Percentiles rank a stretch among this genome's conserved stretches.
phyloP scores from a whole-genome alignment of 441 rosid species.

The Viola pubescens region DNA sequence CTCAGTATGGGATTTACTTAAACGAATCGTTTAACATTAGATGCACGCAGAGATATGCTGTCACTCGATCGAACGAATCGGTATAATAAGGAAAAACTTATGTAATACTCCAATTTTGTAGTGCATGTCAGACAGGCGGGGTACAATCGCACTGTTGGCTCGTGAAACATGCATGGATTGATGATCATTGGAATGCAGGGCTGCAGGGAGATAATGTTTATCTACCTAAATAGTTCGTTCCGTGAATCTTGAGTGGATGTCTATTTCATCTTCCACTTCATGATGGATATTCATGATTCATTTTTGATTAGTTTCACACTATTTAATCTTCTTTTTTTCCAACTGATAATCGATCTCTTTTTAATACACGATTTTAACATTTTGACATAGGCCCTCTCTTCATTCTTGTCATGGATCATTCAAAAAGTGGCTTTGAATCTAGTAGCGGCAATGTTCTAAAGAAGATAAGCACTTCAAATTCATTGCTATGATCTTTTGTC shows the following conservation, averaged over 20 bases:
- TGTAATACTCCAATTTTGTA: not conserved
- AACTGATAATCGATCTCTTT: not conserved
- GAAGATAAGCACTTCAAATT: conserved; percentile 10
- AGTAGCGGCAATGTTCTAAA: not conserved
- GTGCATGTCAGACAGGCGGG: conserved; percentile 3
- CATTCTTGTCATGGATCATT: not conserved
- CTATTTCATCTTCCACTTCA: conserved; percentile 1
- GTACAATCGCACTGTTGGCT: not conserved
- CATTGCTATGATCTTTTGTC: not conserved
- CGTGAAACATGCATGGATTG: not conserved
- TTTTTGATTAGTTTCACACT: not conserved
- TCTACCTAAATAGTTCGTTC: not conserved
- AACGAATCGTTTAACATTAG: too few relatives aligned
- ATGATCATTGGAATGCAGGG: not conserved
- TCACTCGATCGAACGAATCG: not conserved
- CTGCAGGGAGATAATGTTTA: not conserved
- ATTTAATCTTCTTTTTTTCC: not conserved
- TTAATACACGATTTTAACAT: not conserved
- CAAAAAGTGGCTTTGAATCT: not conserved
- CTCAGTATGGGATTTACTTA: too few relatives aligned
- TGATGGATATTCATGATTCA: conserved; percentile 5
- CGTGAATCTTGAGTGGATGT: conserved; percentile 5
- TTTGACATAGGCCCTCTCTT: too few relatives aligned
- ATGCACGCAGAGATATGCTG: too few relatives aligned
- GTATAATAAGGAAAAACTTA: not conserved